Evolutionary conservation across 371 early-diverging fungal genomes (phyloP), one percentile per base, ranked within the genome.

Genomic region (Rhizopus delemar): DNA sequence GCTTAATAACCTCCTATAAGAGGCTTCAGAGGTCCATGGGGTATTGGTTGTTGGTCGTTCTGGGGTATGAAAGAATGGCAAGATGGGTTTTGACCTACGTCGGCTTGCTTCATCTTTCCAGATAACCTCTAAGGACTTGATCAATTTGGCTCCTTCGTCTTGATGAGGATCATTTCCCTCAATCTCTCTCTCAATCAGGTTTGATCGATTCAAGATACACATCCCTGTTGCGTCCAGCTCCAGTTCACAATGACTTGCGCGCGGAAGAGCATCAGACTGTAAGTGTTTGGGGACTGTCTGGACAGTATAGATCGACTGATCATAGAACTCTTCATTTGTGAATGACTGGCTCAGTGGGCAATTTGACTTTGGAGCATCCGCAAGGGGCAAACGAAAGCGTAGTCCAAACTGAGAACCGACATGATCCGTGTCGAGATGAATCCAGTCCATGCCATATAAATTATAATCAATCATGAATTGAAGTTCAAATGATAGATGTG

Each of bases 381-480:
- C 61, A 13, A 78, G 52, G 6, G 83, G 83, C 8, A 65, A 55
- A 7, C 85, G 67, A 59, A 78, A 82, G 28, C 64, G 50, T 3
- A 73, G 36, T 34, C 66, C 57, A 12, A 63, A 51, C 6, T 56
- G 34, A 1, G 50, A 12, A 3, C 46, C 33, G 46, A 54, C 33
- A 0, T 56, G 35, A 28, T 65, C 58, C 6, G 51, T 56, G 22
- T 60, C 59, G 16, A 68, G 12, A 46, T 66, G 63, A 3, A 66
- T 41, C 83, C 86, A 90, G 36, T 90, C 90, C 95, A 97, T 96
- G 4, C 98, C 98, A 50, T 87, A 90, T n/a, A 99, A 73, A 50
- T 92, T 92, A 63, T 89, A 87, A 66, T 99, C 98, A 56, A 93
- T 82, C 66, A 96, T 79, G 69, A 97, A 96, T 74, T 97, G 95